Base-by-base conservation (phyloP, 2,329 filamentous ascomycete genomes). In the Zasmidium cellare region DNA sequence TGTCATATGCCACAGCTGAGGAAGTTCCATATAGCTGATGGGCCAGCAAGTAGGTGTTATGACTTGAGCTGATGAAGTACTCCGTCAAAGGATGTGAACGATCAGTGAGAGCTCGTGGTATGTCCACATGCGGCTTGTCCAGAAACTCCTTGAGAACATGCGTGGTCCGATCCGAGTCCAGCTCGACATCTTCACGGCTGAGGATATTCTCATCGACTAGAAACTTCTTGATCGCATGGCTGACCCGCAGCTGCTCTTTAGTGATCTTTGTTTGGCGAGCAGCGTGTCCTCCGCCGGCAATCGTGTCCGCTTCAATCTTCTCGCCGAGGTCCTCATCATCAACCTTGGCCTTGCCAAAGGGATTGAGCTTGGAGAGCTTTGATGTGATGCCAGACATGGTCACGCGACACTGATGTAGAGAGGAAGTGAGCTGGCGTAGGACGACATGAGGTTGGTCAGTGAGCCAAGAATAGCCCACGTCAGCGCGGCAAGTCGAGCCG, bases 31-130 rank as follows among this genome's bases (percentile, higher is more conserved):
- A 87, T 1, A 90, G 81, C 73, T 90, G 87, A 70, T 90, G 85
- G 0, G 86, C 87, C 66, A 86, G 77, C 23, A 90, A 76, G 66
- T 90, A 90, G 0, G 87, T 90, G 72, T 90, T 90, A 75, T 90
- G 87, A 62, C 84, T 88, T 3, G 86, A 88, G 72, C 84, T 88
- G 74, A 90, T 84, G 67, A 86, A 90, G 72, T 90, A 90, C 63
- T 89, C 85, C 1, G 86, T 82, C 20, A 90, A 74, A 1, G 86
- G 82, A 62, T 84, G 77, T 11, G 80, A 83, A 56, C 84, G 76
- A 66, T 87, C 84, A 9, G 80, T 79, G 12, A 87, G 71, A 53
- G 80, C 73, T 1, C 71, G 59, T 0, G 86, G 86, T 1, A 87
- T 82, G 38, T 77, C 68, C 65, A 86, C 80, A 71, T 87, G 83